Evolutionary conservation across 1,284 basidiomycete species (phyloP).

Genomic region (Marasmius sp.): DNA sequence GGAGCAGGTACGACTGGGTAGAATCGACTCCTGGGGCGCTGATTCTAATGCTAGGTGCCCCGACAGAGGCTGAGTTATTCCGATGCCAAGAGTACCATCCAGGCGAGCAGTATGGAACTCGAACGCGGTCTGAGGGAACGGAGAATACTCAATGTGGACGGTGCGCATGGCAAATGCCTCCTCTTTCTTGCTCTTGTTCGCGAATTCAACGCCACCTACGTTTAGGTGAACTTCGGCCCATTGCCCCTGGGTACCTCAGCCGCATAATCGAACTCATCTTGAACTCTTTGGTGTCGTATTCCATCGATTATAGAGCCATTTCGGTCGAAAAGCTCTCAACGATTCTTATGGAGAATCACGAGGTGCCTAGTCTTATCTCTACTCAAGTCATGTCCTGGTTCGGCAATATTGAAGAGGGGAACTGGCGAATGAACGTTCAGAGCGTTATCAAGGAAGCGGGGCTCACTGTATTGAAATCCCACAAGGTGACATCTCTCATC

Average conservation of each 20-base stretch:
- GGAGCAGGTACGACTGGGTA: constrained; percentile 5
- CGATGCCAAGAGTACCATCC: constrained; percentile 63
- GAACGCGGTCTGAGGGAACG: constrained; percentile 59
- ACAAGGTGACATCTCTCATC: constrained; percentile 47
- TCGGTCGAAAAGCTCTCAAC: constrained; percentile 54
- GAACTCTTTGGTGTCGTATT: constrained; percentile 63
- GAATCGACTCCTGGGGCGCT: not conserved
- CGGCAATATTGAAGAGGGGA: constrained; percentile 53
- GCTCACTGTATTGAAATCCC: constrained; percentile 62
- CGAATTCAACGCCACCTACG: not conserved
- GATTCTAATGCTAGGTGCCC: constrained; percentile 15
- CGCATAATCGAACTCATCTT: constrained; percentile 74
- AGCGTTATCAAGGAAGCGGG: constrained; percentile 68
- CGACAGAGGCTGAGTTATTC: constrained; percentile 50
- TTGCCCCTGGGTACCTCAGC: constrained; percentile 64
- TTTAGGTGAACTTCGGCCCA: constrained; percentile 66
- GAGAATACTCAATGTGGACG: constrained; percentile 72
- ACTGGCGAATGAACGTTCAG: constrained; percentile 65
- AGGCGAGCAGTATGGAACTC: constrained; percentile 78
- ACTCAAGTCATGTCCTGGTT: constrained; percentile 80
- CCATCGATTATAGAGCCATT: constrained; percentile 47
- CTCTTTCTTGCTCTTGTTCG: not conserved
- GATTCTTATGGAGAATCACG: constrained; percentile 72
- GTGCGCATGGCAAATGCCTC: constrained; percentile 34
- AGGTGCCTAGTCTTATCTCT: constrained; percentile 61